Conservation (phyloP, 495 filamentous ascomycete species). For the Penicillium samsonianum region DNA sequence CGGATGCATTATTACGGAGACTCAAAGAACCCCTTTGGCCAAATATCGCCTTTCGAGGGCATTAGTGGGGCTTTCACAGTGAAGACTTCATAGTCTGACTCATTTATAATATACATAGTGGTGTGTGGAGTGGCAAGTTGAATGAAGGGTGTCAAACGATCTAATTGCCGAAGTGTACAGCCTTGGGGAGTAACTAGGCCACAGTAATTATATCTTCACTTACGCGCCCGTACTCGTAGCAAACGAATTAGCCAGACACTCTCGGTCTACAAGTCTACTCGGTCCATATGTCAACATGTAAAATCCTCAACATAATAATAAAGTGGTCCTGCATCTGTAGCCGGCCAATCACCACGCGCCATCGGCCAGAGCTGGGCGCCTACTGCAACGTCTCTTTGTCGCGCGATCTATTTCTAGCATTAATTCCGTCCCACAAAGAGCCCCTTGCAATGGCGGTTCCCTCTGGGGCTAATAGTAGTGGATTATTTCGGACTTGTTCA, state of each 20-base stretch:
- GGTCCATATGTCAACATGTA: conserved; percentile 2
- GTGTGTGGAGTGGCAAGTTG: neutral
- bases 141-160: neutral
- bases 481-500: neutral
- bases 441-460: conserved; percentile 20
- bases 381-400: conserved; percentile 29
- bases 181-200: neutral
- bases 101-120: neutral
- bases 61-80: conserved; percentile 66
- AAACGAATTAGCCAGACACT: neutral
- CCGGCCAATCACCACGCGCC: conserved; percentile 22
- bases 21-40: conserved; percentile 68
- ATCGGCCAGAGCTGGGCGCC: conserved; percentile 19
- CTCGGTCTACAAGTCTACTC: neutral
- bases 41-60: conserved; percentile 74
- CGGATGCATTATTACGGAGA: conserved; percentile 86
- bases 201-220: neutral
- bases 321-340: conserved; percentile 1
- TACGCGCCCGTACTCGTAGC: conserved; percentile 5
- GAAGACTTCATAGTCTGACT: conserved; percentile 12
- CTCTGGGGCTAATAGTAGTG: neutral
- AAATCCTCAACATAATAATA: conserved; percentile 5
- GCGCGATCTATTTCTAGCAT: conserved; percentile 19
- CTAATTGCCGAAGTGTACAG: neutral
- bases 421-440: conserved; percentile 19